Evolutionary conservation across 139 green algal species (phyloP).

Genomic region (Ettlia oleoabundans): DNA sequence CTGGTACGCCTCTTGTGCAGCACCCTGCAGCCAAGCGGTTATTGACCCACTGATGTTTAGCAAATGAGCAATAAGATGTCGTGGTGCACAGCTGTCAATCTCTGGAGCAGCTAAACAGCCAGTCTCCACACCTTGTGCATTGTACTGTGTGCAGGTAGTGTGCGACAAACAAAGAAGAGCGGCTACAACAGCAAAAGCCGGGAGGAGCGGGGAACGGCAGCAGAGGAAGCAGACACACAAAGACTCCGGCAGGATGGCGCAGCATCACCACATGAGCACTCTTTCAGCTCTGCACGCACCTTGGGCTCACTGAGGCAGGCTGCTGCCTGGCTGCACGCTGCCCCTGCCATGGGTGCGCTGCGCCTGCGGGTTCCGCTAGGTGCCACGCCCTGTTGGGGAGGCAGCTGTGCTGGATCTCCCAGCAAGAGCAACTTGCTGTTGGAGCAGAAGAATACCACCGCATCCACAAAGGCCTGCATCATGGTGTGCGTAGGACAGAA

Average conservation of each 20-base stretch:
- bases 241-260: not conserved
- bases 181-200: no score
- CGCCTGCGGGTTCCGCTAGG: not conserved
- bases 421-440: slow-evolving; percentile 7
- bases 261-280: not conserved
- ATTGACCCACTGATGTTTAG: no score
- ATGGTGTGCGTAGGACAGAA: no score
- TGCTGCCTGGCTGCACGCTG: slow-evolving; percentile 22
- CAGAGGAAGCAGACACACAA: not conserved
- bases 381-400: not conserved
- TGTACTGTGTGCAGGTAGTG: no score
- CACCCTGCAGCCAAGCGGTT: no score
- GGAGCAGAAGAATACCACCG: slow-evolving; percentile 26
- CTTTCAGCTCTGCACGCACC: not conserved
- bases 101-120: no score
- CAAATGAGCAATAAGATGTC: no score
- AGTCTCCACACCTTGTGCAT: no score
- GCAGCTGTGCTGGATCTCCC: not conserved
- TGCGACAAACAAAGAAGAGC: no score
- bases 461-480: slow-evolving; percentile 27
- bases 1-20: slow-evolving; percentile 22
- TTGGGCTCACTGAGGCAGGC: slow-evolving; percentile 18
- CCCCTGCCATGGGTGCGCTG: not conserved
- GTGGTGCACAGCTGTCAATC: no score
- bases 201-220: not conserved